Evolutionary conservation across 2,329 filamentous ascomycete species (phyloP), one percentile per base, ranked within the genome.

Genomic region (Bipolaris victoriae): DNA sequence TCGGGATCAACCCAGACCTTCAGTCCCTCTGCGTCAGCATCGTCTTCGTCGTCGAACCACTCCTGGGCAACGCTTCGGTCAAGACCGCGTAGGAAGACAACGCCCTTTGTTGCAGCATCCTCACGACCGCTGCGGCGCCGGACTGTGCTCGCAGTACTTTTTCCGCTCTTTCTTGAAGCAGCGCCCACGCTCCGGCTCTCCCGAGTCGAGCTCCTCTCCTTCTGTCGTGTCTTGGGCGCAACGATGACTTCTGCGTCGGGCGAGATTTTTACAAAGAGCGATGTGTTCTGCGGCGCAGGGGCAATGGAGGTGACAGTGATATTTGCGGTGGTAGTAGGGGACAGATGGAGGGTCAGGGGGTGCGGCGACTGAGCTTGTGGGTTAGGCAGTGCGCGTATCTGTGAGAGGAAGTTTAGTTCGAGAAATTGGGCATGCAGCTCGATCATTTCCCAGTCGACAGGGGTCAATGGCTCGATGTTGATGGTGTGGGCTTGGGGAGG

Each of bases 371-470:
- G 80, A 15, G 82, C 74, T 22, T 84, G 81, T 16, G 94, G 94
- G 75, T 97, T 98, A 22, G 94, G 94, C 20, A 99, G 82, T 16
- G 94, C 94, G 68, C 95, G 89, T 67, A 99, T 93, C 79, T 99
- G 95, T 43, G 89, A 90, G 31, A 97, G 82, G 50, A 99, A 87
- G 76, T 99, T 98, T 63, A 97, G 83, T 73, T 99, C 95, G 49
- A 99, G 82, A 72, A 98, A 99, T 15, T 90, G 95, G 5, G 95
- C 95, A 80, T 99, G 95, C 1, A 99, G 82, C 77, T 99, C 95
- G 68, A 99, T 98, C 69, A 98, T 96, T 78, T 99, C 95, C 95
- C 95, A 99, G 74, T 99, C 95, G 57, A 96, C 92, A 1, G 94
- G 88, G 0, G 95, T 98, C 69, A 98, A 79, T 33, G 95, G 95